Evolutionary conservation across 2,329 filamentous ascomycete species (phyloP).

Genomic region (Tolypocladium ophioglossoides): DNA sequence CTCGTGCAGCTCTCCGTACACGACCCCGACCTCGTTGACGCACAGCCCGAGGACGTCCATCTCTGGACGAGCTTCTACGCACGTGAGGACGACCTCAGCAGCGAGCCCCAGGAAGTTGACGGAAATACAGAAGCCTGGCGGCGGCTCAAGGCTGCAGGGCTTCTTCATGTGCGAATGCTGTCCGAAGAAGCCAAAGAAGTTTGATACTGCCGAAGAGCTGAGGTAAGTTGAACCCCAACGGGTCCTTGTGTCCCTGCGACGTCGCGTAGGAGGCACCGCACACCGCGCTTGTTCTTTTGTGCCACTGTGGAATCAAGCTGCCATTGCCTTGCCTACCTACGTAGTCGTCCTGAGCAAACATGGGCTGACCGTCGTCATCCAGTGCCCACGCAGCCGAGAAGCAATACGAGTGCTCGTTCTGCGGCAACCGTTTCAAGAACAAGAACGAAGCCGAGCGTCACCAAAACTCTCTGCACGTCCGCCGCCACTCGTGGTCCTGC

Average conservation of each 20-base stretch:
- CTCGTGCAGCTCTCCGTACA: slow-evolving; percentile 38
- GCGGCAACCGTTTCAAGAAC: slow-evolving; percentile 94
- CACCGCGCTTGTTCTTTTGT: background rate
- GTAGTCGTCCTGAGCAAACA: background rate
- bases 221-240: slow-evolving; percentile 44
- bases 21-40: slow-evolving; percentile 34
- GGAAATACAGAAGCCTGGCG: slow-evolving; percentile 36
- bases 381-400: slow-evolving; percentile 90
- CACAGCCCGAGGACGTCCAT: slow-evolving; percentile 38
- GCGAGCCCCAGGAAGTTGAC: slow-evolving; percentile 40
- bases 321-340: too few species aligned
- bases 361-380: slow-evolving; percentile 1
- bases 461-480: slow-evolving; percentile 87
- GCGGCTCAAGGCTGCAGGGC: slow-evolving; percentile 38
- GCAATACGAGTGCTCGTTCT: slow-evolving; percentile 88
- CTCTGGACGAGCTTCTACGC: slow-evolving; percentile 25
- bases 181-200: slow-evolving; percentile 94
- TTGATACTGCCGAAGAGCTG: slow-evolving; percentile 73
- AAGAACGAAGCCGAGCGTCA: slow-evolving; percentile 97
- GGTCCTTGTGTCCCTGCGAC: too few species aligned
- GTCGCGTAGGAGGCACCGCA: background rate
- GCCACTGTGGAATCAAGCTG: background rate
- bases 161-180: slow-evolving; percentile 80
- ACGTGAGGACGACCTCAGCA: slow-evolving; percentile 35
- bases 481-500: slow-evolving; percentile 94